Evolutionary conservation across 345 rosid genomes (phyloP), one percentile per base, ranked within the genome.

Genomic region (Eucalyptus viminalis): DNA sequence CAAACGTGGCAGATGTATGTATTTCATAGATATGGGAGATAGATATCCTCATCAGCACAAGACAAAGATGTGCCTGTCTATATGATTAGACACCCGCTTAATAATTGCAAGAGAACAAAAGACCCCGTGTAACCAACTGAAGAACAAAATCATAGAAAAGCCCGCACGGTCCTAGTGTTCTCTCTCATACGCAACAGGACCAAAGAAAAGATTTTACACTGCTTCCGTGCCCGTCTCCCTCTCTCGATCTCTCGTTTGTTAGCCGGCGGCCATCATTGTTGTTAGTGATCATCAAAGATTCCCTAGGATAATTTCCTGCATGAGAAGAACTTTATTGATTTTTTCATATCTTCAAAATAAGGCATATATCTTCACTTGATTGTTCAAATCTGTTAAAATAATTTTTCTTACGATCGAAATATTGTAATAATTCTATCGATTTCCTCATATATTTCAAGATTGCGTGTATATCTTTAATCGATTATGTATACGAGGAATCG

Each of bases 401-500:
- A n/a, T n/a, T 14, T 14, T 62, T 31, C 43, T 3, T n/a, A 11
- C 4, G 27, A 37, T 4, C 1, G 1, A 21, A 5, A 21, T 76
- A 76, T 76, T 19, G 43, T 37, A 5, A 34, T 34, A 34, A 69
- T 69, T 69, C 13, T 34, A 3, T 67, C 8, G 13, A 69, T 40
- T 76, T 76, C 27, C 4, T 43, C 5, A 8, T 40, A 76, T 11
- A 6, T 40, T 11, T 11, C 5, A 1, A 76, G 14, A 76, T 76
- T 40, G 2, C 0, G 1, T 2, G 7, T 11, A 40, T 11, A 37
- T 37, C 15, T 37, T 76, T 6, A 25, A 16, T 17, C 2, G 15
- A 6, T 40, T 4, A 43, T 37, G 14, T 72, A 19, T 11, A 37
- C 13, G 4, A 37, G 11, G 24, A 31, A 67, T 67, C 43, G 31